Base-by-base conservation (phyloP, 1,139 yeast species). In the Yamadazyma taylorii region DNA sequence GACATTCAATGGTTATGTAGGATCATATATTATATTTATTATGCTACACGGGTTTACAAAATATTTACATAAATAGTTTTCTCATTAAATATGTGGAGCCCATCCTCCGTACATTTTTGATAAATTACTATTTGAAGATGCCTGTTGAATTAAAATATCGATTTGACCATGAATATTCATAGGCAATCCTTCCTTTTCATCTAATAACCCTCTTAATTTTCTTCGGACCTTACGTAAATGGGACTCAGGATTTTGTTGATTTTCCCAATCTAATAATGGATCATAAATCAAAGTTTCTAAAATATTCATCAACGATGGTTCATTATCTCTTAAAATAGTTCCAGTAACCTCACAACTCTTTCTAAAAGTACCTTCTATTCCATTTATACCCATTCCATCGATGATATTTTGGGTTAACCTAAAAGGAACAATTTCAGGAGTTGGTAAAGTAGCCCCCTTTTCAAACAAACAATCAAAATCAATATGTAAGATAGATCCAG, bases 391-490 rank as follows among this genome's bases (percentile, higher is more conserved):
- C 71, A 89, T 79, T 0, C 96, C 97, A 60, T 89, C 96, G 4
- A 82, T 79, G 75, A 94, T 75, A 53, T 92, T 90, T 36, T 79
- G 87, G 0, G 98, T 92, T 35, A 94, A 61, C 44, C 99, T 69
- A 59, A 94, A 94, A 0, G 98, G 99, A 2, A 94, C 98, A 25
- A 88, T 68, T 55, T 94, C 99, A 0, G 98, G 99, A 6, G 79
- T 78, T 1, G 81, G 82, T 22, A 85, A 63, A 2, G 77, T 74
- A 9, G 79, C 78, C 22, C 86, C 87, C 53, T 85, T 92, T 53
- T 88, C 98, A 55, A 94, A 94, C 33, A 94, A 66, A 63, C 97
- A 92, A 55, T 94, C 97, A 60, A 92, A 94, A 61, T 94, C 99
- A 41, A 94, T 97, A 58, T 94, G 99, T 45, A 94, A 65, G 0